Base-by-base conservation (phyloP, 1,284 basidiomycete species). In the Phylloboletellus chloephorus region DNA sequence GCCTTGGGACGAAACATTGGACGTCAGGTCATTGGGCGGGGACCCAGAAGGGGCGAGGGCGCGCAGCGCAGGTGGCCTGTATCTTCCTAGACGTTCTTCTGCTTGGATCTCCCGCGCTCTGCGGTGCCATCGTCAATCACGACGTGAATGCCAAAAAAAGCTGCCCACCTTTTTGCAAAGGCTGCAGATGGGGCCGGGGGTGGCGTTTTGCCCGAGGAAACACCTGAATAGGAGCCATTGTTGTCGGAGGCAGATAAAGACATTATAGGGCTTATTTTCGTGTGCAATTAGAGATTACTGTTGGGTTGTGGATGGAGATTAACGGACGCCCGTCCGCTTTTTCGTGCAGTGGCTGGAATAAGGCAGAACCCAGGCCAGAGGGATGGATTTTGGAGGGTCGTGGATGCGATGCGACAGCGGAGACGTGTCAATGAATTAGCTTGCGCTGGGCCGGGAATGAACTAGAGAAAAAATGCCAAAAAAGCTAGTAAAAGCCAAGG, bases 121-220 rank as follows among this genome's bases (percentile, higher is more conserved):
- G 58, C 6, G 44, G 33, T 31, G 42, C 23, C 26, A 38, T 49
- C 17, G 46, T 45, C 45, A 52, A 50, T 37, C 41, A 50, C 34
- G 44, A 41, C 39, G 37, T 43, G 15, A 34, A 53, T 31, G 36
- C 31, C 37, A 42, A 39, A 35, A 36, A 43, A 49, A 46, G 47
- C 37, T 32, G 26, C 44, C 39, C 39, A 90, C 88, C 88, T 78
- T 74, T 89, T 89, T 31, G 88, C 87, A 65, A 74, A 91, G 22
- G 86, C 88, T 52, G 88, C 88, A 47, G 88, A 91, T 42, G 88
- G 88, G 16, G 88, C 88, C 38, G 88, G 88, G 47, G 88, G 88
- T 46, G 88, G 88, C 3, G 88, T 89, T 68, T 89, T 89, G 51
- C 87, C 87, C 60, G 83, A 82, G 52, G 84, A 73, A 61, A 74